phyloP scores from a whole-genome alignment of 1,139 yeast species.

The Lodderomyces jiufengensis region DNA sequence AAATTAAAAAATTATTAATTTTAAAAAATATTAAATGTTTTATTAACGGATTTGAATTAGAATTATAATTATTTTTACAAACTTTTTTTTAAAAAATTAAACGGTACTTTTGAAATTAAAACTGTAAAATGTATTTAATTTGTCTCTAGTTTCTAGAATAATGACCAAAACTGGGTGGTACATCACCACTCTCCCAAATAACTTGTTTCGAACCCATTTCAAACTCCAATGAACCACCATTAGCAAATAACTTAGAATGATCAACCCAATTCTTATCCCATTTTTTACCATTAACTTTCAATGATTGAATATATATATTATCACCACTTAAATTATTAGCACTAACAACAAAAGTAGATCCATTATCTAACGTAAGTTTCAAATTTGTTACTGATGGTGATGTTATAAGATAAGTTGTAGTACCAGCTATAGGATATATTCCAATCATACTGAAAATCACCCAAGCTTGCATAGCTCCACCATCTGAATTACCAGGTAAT shows the following conservation, averaged over 20 bases:
- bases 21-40: slow-evolving; percentile 9
- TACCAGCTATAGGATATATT: slow-evolving; percentile 35
- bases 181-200: slow-evolving; percentile 18
- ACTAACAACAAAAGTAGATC: slow-evolving; percentile 22
- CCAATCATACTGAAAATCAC: slow-evolving; percentile 33
- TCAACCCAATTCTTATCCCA: slow-evolving; percentile 30
- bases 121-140: too few species aligned
- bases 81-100: background rate
- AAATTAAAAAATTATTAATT: slow-evolving; percentile 12
- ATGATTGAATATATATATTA: slow-evolving; percentile 24
- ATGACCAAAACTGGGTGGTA: slow-evolving; percentile 29
- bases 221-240: slow-evolving; percentile 26
- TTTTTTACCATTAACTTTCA: slow-evolving; percentile 26
- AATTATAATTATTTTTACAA: slow-evolving; percentile 1
- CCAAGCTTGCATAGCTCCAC: slow-evolving; percentile 43
- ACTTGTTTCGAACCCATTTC: slow-evolving; percentile 21
- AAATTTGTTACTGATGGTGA: slow-evolving; percentile 30
- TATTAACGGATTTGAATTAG: slow-evolving; percentile 12
- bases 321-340: slow-evolving; percentile 23
- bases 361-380: slow-evolving; percentile 23
- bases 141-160: too few species aligned
- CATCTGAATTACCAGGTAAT: slow-evolving; percentile 39
- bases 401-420: slow-evolving; percentile 31
- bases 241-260: slow-evolving; percentile 28
- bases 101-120: too few species aligned